Base-by-base conservation (phyloP, 345 rosid genomes). In the Limnanthes douglasii region DNA sequence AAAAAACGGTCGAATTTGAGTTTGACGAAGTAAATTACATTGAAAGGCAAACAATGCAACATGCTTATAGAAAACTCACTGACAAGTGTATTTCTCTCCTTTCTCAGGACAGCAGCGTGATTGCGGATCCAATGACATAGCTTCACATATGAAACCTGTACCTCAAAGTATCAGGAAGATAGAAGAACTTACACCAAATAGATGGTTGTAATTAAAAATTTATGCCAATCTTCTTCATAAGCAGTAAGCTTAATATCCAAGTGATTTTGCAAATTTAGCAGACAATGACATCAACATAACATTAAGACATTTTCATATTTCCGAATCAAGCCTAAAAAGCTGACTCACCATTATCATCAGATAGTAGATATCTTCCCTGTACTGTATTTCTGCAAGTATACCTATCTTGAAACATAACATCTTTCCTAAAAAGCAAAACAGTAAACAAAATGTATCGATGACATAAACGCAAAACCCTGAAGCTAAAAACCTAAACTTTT, bases 11-110 rank as follows among this genome's bases (percentile, higher is more conserved):
- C 31, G 33, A 31, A 37, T 3, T 48, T 25, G 34, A 42, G 19
- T 31, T 8, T 26, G 36, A 16, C 23, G 19, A 43, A 41, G 37
- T 31, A 38, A 10, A 42, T 2, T 17, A 25, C 5, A 33, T 13
- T 18, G 3, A 1, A 34, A 10, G 2, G 18, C 15, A 39, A 12
- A 18, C 21, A 1, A 6, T 27, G 12, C 12, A 4, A 4, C 30
- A 24, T 26, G 31, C 25, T 15, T 27, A 33, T 27, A 29, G 39
- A 53, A 26, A 62, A 73, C 97, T 81, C 77, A 81, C 97, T 65
- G 76, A 73, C 93, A 86, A 72, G 97, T 62, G 57, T 65, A 83
- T 74, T 62, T 83, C 61, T 76, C 83, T 64, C 83, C 93, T 46
- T 61, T 76, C 56, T 22, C 52, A 22, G 95, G 86, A 30, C 95